phyloP scores from a whole-genome alignment of 2,329 filamentous ascomycete species.

The Penicillium expansum region DNA sequence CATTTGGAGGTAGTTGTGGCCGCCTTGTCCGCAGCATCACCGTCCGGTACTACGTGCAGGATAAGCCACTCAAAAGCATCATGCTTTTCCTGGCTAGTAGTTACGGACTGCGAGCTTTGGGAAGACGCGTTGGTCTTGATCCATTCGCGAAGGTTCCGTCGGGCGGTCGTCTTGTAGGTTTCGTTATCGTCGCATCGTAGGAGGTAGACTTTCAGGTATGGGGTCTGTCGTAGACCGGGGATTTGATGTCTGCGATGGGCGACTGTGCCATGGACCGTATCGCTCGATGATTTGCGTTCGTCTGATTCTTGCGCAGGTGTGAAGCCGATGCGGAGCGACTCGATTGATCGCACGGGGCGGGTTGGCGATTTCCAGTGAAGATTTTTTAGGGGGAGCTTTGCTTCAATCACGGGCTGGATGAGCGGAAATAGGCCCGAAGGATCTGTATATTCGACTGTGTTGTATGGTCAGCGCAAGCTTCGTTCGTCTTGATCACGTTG shows the following conservation, averaged over 20 bases:
- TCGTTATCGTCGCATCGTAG: constrained; percentile 95
- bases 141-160: constrained; percentile 84
- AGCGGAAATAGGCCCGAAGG: constrained; percentile 84
- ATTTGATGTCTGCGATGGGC: constrained; percentile 82
- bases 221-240: constrained; percentile 84
- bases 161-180: constrained; percentile 76
- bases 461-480: constrained; percentile 18
- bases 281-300: constrained; percentile 38
- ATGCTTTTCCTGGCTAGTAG: constrained; percentile 79
- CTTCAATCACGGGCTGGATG: constrained; percentile 71
- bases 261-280: constrained; percentile 35
- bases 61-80: constrained; percentile 97
- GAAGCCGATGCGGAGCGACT: constrained; percentile 86
- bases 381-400: constrained; percentile 80
- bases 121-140: constrained; percentile 70
- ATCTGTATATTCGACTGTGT: constrained; percentile 89
- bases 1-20: constrained; percentile 65
- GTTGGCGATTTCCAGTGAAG: constrained; percentile 96
- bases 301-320: constrained; percentile 57
- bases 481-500: constrained; percentile 1
- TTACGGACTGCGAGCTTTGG: constrained; percentile 31
- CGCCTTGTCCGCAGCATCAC: constrained; percentile 62
- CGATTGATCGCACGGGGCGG: constrained; percentile 87
- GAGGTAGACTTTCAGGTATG: constrained; percentile 87
- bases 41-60: constrained; percentile 87